These are phyloP conservation scores for Colletotrichum agaves DNA, from an alignment of 2,329 filamentous ascomycete species.

Conservation along the genomic window DNA sequence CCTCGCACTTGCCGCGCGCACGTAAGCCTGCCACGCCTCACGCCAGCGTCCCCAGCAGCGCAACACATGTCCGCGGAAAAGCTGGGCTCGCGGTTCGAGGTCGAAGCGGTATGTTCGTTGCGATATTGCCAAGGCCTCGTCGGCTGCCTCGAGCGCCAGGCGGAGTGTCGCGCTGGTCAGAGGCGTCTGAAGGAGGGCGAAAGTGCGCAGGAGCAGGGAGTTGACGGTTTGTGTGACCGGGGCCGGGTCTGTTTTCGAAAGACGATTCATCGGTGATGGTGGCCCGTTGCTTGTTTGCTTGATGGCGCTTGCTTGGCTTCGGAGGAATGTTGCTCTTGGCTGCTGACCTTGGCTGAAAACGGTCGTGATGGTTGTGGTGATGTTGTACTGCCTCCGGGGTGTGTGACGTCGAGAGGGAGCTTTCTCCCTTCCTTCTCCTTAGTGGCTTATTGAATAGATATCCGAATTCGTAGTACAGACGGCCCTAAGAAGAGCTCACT, in stretches of 20 bases:
- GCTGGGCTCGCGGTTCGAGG: constrained; percentile 39
- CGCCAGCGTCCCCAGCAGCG: constrained; percentile 40
- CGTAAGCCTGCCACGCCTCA: constrained; percentile 39
- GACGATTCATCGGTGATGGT: constrained; percentile 25
- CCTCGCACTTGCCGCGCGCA: constrained; percentile 37
- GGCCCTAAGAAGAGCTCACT: background rate
- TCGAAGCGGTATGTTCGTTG: constrained; percentile 30
- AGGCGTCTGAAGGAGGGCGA: constrained; percentile 31
- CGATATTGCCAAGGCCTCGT: constrained; percentile 39
- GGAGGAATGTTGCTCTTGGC: background rate
- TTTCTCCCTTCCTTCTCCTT: constrained; percentile 1
- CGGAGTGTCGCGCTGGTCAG: constrained; percentile 19
- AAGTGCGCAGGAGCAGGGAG: constrained; percentile 34
- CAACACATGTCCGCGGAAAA: constrained; percentile 42
- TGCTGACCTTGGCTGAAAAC: constrained; percentile 16
- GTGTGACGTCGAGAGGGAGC: background rate
- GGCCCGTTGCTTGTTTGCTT: background rate
- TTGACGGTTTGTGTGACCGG: constrained; percentile 36
- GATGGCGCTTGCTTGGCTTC: background rate
- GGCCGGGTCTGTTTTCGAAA: constrained; percentile 33
- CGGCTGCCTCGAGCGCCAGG: constrained; percentile 38
- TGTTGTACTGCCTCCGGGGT: background rate
- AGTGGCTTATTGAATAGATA: background rate
- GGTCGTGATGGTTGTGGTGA: constrained; percentile 15
- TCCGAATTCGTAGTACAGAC: background rate